Evolutionary conservation across 345 rosid species (phyloP), one percentile per base, ranked within the genome.

Genomic region (Ailanthus altissimus): DNA sequence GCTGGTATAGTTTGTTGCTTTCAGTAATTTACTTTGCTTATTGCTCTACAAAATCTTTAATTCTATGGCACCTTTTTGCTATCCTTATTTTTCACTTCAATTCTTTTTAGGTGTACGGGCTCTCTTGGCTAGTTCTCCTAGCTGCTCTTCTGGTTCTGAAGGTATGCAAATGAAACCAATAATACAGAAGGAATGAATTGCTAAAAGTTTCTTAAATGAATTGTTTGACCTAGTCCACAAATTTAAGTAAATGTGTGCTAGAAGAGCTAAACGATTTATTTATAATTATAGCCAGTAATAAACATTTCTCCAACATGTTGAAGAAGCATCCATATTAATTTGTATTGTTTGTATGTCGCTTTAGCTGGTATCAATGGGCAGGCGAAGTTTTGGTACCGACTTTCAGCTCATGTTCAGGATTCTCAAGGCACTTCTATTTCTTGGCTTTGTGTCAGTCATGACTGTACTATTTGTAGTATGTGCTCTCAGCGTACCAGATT

Each of bases 351-450:
- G 21, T 47, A 20, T 82, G 73, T 38, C 61, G 53, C 58, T 77
- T 75, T 80, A 97, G 99, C 84, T 94, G 94, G 88, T 90, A 38
- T 90, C 97, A 18, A 81, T 94, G 88, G 98, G 96, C 56, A 87
- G 99, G 82, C 75, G 93, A 65, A 90, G 83, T 59, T 94, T 97
- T 38, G 87, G 92, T 20, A 81, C 92, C 5, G 93, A 91, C 83
- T 90, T 94, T 83, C 98, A 85, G 76, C 97, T 94, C 69, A 94
- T 90, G 95, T 91, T 90, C 84, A 86, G 98, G 82, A 91, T 97
- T 79, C 94, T 97, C 75, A 97, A 94, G 80, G 98, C 97, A n/a
- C 94, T 97, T 81, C 81, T 92, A 36, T 92, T 92, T 83, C 97
- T 97, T 2, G 97, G 90, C 20, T 89, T 97, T 84, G 28, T 92